These are phyloP conservation scores for Paramecium sexaurelia DNA, from an alignment of 73 alveolate species.

Conservation along the genomic window DNA sequence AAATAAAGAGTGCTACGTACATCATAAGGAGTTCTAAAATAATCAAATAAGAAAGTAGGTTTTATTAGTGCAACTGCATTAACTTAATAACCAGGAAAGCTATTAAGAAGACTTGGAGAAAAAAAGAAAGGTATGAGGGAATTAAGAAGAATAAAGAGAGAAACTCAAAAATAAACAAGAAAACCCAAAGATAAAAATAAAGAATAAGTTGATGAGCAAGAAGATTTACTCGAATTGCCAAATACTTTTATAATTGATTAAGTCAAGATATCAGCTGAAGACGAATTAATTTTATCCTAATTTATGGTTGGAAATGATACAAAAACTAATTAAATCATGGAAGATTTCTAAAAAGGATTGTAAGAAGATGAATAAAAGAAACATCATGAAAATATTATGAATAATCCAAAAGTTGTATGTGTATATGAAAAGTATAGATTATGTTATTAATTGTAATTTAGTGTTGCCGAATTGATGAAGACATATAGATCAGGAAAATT, in stretches of 20 bases:
- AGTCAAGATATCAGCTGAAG: slow-evolving; percentile 55
- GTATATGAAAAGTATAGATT: slow-evolving; percentile 77
- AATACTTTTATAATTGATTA: neutral
- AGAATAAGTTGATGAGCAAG: neutral
- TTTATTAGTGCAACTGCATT: slow-evolving; percentile 1
- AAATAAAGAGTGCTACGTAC: neutral
- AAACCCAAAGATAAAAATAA: neutral
- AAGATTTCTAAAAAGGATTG: slow-evolving; percentile 28
- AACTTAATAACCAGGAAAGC: slow-evolving; percentile 37
- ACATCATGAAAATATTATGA: slow-evolving; percentile 63
- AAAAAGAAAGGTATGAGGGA: slow-evolving; percentile 47
- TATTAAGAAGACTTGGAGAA: neutral
- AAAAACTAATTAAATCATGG: slow-evolving; percentile 36
- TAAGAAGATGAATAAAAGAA: slow-evolving; percentile 43
- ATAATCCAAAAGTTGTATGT: slow-evolving; percentile 89
- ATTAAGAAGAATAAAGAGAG: neutral
- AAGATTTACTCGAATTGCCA: neutral
- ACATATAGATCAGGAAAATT: slow-evolving; percentile 90
- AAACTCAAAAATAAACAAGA: neutral
- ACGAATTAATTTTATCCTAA: slow-evolving; percentile 55
- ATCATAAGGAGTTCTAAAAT: slow-evolving; percentile 21
- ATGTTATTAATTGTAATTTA: neutral
- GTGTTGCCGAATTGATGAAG: slow-evolving; percentile 85
- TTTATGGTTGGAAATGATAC: slow-evolving; percentile 13
- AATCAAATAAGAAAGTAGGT: slow-evolving; percentile 28